These are phyloP conservation scores for Globisporangium emineosum DNA, from an alignment of 352 stramenopile genomes.

Conservation along the genomic window DNA sequence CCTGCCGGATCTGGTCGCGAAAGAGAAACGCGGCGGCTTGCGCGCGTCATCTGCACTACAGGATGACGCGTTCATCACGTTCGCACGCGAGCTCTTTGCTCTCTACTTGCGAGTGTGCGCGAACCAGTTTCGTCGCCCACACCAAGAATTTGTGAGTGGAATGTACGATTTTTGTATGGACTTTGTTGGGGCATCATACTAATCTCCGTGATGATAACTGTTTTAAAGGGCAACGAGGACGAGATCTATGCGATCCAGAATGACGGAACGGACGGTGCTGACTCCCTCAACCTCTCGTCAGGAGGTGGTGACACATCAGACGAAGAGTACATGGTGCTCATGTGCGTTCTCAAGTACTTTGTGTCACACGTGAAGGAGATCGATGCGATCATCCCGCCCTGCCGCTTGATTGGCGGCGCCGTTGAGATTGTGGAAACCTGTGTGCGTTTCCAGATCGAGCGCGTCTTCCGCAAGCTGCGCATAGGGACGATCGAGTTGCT, in stretches of 20 bases:
- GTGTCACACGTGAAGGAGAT: constrained; percentile 57
- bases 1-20: constrained; percentile 41
- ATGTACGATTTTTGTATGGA: not conserved
- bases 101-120: constrained; percentile 52
- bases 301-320: constrained; percentile 23
- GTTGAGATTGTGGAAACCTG: constrained; percentile 60
- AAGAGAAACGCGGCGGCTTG: constrained; percentile 29
- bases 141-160: constrained; percentile 54
- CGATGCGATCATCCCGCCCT: constrained; percentile 56
- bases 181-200: not conserved
- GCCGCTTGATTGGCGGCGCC: constrained; percentile 36
- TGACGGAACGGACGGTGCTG: constrained; percentile 15
- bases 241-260: constrained; percentile 35
- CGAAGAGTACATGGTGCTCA: constrained; percentile 80
- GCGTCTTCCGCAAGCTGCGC: constrained; percentile 61
- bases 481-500: constrained; percentile 58
- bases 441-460: constrained; percentile 78
- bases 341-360: constrained; percentile 81
- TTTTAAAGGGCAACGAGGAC: constrained; percentile 41
- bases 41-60: constrained; percentile 42
- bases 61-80: constrained; percentile 67
- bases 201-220: not conserved
- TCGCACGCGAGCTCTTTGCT: constrained; percentile 66
- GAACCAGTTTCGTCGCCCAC: constrained; percentile 48
- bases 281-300: constrained; percentile 9